These are phyloP conservation scores for Amanita phalloides DNA, from an alignment of 768 basidiomycete genomes.

Conservation along the genomic window DNA sequence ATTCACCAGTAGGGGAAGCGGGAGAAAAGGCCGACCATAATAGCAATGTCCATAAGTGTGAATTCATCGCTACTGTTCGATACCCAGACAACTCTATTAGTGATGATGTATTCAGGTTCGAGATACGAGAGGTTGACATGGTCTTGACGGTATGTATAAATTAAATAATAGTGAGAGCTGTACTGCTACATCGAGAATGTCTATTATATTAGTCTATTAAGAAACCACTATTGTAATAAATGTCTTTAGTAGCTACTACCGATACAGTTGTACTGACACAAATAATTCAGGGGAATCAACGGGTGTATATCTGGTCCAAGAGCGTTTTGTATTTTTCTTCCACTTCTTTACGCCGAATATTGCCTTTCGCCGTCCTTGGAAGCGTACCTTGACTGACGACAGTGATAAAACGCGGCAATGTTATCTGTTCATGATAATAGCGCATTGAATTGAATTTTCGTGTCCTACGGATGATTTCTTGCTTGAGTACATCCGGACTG, in stretches of 20 bases:
- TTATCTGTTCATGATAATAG: conserved; percentile 73
- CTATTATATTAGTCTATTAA: neutral
- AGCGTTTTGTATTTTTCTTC: conserved; percentile 51
- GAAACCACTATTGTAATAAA: neutral
- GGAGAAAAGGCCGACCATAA: too few relatives aligned
- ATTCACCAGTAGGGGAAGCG: neutral
- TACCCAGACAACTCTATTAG: conserved; percentile 13
- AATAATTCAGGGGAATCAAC: neutral
- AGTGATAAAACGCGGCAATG: conserved; percentile 50
- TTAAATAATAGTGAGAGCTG: neutral
- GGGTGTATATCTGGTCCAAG: conserved; percentile 47
- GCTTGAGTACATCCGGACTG: conserved; percentile 49
- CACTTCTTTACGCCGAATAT: conserved; percentile 67
- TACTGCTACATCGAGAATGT: neutral
- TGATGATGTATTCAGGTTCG: neutral
- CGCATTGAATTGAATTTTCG: conserved; percentile 63
- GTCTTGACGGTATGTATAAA: neutral
- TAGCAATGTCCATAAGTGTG: conserved; percentile 6
- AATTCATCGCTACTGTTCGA: conserved; percentile 17
- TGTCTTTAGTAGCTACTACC: neutral
- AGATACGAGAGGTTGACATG: neutral
- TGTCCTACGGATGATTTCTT: conserved; percentile 67
- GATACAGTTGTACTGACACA: neutral
- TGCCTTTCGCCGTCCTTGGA: conserved; percentile 76
- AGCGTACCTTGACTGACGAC: conserved; percentile 54